These are phyloP conservation scores for Keithomyces neogunnii DNA, from an alignment of 2,329 filamentous ascomycete species.

Conservation along the genomic window DNA sequence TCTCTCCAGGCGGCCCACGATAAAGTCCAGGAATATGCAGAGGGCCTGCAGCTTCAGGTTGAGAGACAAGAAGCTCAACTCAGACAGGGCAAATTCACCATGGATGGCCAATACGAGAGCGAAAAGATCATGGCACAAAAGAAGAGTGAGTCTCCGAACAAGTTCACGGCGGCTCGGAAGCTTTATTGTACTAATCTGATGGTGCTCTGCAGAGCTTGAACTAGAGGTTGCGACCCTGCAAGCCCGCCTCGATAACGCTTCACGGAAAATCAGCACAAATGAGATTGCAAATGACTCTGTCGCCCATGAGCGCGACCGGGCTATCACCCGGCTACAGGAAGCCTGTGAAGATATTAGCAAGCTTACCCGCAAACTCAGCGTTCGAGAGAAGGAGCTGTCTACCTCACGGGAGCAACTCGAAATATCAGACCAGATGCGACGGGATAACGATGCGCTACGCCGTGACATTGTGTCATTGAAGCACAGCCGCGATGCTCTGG, in stretches of 20 bases:
- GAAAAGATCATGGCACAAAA: constrained; percentile 43
- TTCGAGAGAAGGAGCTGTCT: constrained; percentile 33
- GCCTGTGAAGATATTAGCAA: constrained; percentile 51
- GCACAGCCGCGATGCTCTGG: constrained; percentile 26
- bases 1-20: constrained; percentile 49
- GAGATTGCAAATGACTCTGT: constrained; percentile 57
- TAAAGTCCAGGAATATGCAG: constrained; percentile 45
- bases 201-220: constrained; percentile 40
- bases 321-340: constrained; percentile 52
- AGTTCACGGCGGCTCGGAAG: constrained; percentile 1
- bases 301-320: constrained; percentile 55
- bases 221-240: constrained; percentile 52
- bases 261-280: constrained; percentile 52
- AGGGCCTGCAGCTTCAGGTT: constrained; percentile 43
- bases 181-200: constrained; percentile 3
- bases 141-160: constrained; percentile 36
- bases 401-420: constrained; percentile 33
- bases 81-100: constrained; percentile 34
- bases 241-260: constrained; percentile 51
- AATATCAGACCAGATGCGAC: constrained; percentile 29
- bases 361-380: constrained; percentile 33
- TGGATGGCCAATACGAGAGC: constrained; percentile 32
- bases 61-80: constrained; percentile 41
- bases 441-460: constrained; percentile 29
- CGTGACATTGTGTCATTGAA: constrained; percentile 33